phyloP scores from a whole-genome alignment of 2,329 filamentous ascomycete genomes.

The Phoma sp. region DNA sequence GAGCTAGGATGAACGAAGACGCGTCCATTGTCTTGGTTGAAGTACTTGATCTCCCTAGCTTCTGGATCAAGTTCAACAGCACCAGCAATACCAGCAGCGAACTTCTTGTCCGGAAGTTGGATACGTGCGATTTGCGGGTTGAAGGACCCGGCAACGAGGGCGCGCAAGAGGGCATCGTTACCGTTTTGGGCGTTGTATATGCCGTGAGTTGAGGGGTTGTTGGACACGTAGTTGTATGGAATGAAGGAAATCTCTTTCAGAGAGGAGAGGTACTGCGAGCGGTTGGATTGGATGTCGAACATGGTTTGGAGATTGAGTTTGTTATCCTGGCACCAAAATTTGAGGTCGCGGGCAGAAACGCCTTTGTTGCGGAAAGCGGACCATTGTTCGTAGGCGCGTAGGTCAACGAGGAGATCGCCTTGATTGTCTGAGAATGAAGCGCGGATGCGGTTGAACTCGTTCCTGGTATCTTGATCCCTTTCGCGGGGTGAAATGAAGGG shows the following conservation, averaged over 20 bases:
- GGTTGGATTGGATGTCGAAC: constrained; percentile 85
- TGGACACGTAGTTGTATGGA: constrained; percentile 49
- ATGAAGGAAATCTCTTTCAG: constrained; percentile 87
- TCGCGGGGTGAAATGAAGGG: constrained; percentile 87
- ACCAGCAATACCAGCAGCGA: constrained; percentile 83
- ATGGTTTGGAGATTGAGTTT: constrained; percentile 86
- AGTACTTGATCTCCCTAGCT: constrained; percentile 90
- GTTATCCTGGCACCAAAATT: constrained; percentile 82
- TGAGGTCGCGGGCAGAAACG: constrained; percentile 66
- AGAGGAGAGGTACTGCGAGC: constrained; percentile 83
- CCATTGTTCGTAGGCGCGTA: constrained; percentile 86
- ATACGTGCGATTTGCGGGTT: constrained; percentile 89
- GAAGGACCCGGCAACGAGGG: constrained; percentile 60
- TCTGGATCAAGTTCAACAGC: constrained; percentile 94
- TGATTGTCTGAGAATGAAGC: constrained; percentile 77
- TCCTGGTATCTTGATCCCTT: constrained; percentile 82
- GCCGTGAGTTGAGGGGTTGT: constrained; percentile 33
- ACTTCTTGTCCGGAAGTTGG: constrained; percentile 95
- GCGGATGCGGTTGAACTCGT: constrained; percentile 79
- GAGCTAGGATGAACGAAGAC: constrained; percentile 94
- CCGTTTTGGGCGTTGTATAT: constrained; percentile 58
- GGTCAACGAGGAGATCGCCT: constrained; percentile 87
- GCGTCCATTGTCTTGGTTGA: constrained; percentile 64
- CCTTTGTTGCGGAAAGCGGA: constrained; percentile 67
- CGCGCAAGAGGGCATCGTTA: constrained; percentile 56